A percentile compares a stretch with the other conserved stretches of the same genome.
Evolutionary conservation across 208 protist genomes (phyloP).

Genomic region (Trypanosoma congolense): DNA sequence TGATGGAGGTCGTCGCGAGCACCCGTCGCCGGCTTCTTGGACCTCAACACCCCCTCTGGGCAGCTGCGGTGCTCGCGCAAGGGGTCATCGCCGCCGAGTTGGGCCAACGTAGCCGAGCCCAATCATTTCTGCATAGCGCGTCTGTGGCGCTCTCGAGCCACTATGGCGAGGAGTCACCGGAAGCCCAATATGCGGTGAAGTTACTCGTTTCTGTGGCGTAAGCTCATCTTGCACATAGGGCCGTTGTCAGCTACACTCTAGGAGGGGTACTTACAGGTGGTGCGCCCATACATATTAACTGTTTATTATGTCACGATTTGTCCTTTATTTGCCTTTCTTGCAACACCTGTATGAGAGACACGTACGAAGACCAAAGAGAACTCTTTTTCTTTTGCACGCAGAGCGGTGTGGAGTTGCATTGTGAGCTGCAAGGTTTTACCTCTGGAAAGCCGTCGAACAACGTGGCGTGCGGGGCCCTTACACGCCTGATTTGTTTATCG

Average conservation of each 20-base stretch:
- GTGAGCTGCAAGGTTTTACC: too few relatives aligned
- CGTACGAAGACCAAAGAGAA: too few relatives aligned
- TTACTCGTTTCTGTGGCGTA: conserved; percentile 8
- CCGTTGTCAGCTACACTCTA: neutral
- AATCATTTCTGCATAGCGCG: conserved; percentile 11
- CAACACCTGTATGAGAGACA: too few relatives aligned
- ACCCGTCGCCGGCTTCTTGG: conserved; percentile 42
- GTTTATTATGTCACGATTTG: too few relatives aligned
- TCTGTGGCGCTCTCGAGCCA: conserved; percentile 4
- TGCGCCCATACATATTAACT: too few relatives aligned
- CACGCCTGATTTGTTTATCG: too few relatives aligned
- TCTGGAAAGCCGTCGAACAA: too few relatives aligned
- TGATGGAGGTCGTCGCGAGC: conserved; percentile 34
- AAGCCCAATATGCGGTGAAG: conserved; percentile 7
- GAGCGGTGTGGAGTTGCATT: too few relatives aligned
- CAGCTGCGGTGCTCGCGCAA: conserved; percentile 23
- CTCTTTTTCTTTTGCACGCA: too few relatives aligned
- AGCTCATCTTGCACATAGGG: neutral
- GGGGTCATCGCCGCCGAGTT: conserved; percentile 35
- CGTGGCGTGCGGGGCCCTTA: too few relatives aligned
- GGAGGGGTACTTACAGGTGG: neutral
- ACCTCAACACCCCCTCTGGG: conserved; percentile 34
- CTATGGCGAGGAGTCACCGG: conserved; percentile 8
- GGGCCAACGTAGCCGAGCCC: conserved; percentile 22
- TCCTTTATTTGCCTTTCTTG: too few relatives aligned